Evolutionary conservation across 768 basidiomycete species (phyloP).

Genomic region (Lyophyllum atratum): DNA sequence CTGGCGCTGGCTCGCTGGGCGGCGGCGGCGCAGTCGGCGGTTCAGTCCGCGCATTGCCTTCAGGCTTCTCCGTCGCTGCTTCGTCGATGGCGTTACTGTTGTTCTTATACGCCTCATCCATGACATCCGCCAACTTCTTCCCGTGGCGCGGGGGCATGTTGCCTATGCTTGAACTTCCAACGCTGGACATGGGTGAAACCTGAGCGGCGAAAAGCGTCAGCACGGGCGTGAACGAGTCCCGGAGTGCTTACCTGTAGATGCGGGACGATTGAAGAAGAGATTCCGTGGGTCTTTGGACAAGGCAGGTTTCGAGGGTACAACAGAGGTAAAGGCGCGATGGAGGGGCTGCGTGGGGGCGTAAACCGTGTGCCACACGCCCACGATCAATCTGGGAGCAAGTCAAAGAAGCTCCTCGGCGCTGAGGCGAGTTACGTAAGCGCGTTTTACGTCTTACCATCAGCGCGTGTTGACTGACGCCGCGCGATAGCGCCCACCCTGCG

Average conservation of each 20-base stretch:
- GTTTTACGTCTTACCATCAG: background rate
- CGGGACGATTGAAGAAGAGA: background rate
- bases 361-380: constrained; percentile 22
- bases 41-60: constrained; percentile 31
- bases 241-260: background rate
- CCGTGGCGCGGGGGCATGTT: constrained; percentile 33
- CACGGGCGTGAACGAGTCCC: background rate
- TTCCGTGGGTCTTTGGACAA: background rate
- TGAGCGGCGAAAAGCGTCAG: background rate
- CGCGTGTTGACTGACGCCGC: background rate
- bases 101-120: constrained; percentile 33
- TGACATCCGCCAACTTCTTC: constrained; percentile 29
- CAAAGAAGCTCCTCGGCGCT: constrained; percentile 6
- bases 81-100: constrained; percentile 24
- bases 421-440: constrained; percentile 19
- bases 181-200: constrained; percentile 31
- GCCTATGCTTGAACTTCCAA: constrained; percentile 36
- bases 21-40: constrained; percentile 5
- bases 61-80: constrained; percentile 25
- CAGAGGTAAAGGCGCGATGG: constrained; percentile 1
- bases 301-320: background rate
- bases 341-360: constrained; percentile 15
- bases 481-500: background rate
- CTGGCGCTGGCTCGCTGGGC: background rate
- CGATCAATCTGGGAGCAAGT: constrained; percentile 14